Evolutionary conservation across 371 early-diverging fungal genomes (phyloP).

Genomic region (Circinella minor): DNA sequence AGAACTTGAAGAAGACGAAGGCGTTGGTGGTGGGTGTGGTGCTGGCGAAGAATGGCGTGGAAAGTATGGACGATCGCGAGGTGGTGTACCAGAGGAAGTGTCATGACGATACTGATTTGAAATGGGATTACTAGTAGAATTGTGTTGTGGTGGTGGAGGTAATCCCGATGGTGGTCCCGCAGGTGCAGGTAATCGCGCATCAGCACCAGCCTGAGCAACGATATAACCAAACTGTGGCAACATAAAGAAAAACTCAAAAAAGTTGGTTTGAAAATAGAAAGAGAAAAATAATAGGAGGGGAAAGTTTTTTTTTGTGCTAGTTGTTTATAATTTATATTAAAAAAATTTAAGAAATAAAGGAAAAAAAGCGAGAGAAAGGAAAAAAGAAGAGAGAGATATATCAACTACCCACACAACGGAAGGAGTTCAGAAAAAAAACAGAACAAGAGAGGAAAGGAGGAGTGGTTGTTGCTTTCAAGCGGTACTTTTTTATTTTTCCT

Average conservation of each 20-base stretch:
- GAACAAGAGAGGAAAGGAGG: not conserved
- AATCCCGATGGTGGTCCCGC: slow-evolving; percentile 19
- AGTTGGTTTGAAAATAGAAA: no score
- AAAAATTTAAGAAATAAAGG: slow-evolving; percentile 8
- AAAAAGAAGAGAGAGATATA: slow-evolving; percentile 2
- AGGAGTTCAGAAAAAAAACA: not conserved
- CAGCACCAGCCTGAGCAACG: slow-evolving; percentile 55
- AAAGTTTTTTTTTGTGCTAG: no score
- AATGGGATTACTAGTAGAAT: slow-evolving; percentile 6
- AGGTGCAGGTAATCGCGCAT: slow-evolving; percentile 27
- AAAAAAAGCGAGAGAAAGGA: slow-evolving; percentile 9
- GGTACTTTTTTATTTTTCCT: not conserved
- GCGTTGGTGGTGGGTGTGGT: not conserved
- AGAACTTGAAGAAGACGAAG: not conserved
- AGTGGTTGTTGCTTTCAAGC: not conserved
- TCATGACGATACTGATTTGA: slow-evolving; percentile 10
- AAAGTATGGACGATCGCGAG: slow-evolving; percentile 7
- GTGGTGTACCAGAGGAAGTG: not conserved
- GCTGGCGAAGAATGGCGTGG: slow-evolving; percentile 4
- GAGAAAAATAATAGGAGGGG: no score
- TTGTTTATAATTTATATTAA: not conserved
- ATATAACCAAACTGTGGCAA: slow-evolving; percentile 64
- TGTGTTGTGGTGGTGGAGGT: slow-evolving; percentile 10
- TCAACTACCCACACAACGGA: not conserved
- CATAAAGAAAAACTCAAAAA: slow-evolving; percentile 44